Conservation (phyloP, 2,329 filamentous ascomycete species). For the Aureobasidium sp. region DNA sequence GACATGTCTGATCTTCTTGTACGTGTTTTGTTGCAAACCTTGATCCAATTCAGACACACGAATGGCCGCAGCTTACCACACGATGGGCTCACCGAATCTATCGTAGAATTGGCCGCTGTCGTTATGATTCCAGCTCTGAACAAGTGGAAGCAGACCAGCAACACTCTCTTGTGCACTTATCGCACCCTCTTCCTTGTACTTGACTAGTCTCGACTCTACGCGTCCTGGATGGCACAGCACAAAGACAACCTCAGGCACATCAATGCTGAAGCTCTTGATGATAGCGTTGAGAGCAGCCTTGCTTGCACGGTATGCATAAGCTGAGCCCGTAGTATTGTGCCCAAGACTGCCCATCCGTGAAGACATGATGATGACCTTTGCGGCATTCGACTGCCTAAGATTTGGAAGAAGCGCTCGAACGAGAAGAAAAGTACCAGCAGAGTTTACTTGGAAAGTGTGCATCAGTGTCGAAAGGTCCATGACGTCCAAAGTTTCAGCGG, state of each 20-base stretch:
- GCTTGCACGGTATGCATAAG: conserved; percentile 42
- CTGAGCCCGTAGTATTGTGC: conserved; percentile 35
- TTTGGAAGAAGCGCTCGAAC: conserved; percentile 33
- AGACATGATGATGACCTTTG: conserved; percentile 38
- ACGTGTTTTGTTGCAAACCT: not conserved
- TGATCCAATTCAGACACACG: not conserved
- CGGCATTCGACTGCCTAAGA: conserved; percentile 20
- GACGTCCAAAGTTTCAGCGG: conserved; percentile 34
- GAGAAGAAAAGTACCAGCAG: conserved; percentile 37
- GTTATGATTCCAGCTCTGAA: conserved; percentile 27
- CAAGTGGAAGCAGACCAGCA: conserved; percentile 31
- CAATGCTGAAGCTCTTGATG: conserved; percentile 37
- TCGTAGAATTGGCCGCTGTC: conserved; percentile 38
- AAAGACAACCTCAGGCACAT: conserved; percentile 38
- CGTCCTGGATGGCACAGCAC: conserved; percentile 40
- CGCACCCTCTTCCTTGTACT: conserved; percentile 40
- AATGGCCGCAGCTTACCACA: conserved; percentile 29
- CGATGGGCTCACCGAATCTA: conserved; percentile 37
- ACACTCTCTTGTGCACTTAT: conserved; percentile 38
- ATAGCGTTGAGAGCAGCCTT: conserved; percentile 43
- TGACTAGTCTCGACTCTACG: conserved; percentile 40
- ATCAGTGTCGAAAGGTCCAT: conserved; percentile 37
- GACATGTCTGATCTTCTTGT: not conserved
- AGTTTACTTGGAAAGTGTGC: conserved; percentile 36
- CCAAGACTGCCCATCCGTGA: conserved; percentile 40